phyloP scores from a whole-genome alignment of 257 asterid species.

The Ophiorrhiza pumila region DNA sequence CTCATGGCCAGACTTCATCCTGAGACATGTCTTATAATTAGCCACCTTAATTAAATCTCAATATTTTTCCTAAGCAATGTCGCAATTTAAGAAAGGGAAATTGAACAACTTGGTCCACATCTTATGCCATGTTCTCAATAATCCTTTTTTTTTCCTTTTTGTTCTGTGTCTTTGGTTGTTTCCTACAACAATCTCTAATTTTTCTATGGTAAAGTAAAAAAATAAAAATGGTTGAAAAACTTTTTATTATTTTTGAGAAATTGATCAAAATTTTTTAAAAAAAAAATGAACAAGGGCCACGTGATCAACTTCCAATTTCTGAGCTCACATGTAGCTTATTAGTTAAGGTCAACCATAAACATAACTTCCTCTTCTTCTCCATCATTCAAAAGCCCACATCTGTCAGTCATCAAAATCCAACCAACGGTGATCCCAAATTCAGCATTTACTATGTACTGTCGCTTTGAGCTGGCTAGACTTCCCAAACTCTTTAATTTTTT shows the following conservation, averaged over 20 bases:
- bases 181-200: no score
- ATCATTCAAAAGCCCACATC: constrained; percentile 1
- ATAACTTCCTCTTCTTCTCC: no score
- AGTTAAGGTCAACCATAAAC: constrained; percentile 15
- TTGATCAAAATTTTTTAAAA: no score
- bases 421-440: constrained; percentile 6
- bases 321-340: constrained; percentile 20
- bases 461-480: constrained; percentile 5
- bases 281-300: constrained; percentile 15
- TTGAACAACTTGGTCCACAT: constrained; percentile 34
- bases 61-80: constrained; percentile 10
- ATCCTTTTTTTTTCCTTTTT: constrained; percentile 24
- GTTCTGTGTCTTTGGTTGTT: constrained; percentile 38
- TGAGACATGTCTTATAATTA: constrained; percentile 37
- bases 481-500: neutral
- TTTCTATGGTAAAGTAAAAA: no score
- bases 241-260: no score
- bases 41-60: constrained; percentile 20
- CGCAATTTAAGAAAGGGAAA: constrained; percentile 17
- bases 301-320: constrained; percentile 21
- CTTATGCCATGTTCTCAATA: constrained; percentile 25
- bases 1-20: constrained; percentile 20
- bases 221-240: no score
- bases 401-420: constrained; percentile 1
- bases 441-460: constrained; percentile 9